Evolutionary conservation across 306 rosid genomes (phyloP).

Genomic region (Sechiopsis laciniata): DNA sequence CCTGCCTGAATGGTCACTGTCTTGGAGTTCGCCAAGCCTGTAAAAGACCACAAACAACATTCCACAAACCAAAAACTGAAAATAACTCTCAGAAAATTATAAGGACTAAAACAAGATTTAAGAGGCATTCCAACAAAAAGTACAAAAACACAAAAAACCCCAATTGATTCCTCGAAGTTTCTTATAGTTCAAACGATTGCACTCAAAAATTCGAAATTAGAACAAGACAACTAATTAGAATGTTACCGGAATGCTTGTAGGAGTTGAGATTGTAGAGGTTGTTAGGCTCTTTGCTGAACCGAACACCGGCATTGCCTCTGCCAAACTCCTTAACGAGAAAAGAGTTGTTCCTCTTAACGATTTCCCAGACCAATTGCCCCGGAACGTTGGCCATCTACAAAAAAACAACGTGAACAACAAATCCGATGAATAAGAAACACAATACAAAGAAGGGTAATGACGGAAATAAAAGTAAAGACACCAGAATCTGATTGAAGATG

Average conservation of each 20-base stretch:
- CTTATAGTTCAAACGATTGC: not conserved
- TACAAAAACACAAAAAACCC: not conserved
- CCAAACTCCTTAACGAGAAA: constrained; percentile 76
- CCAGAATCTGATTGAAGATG: not conserved
- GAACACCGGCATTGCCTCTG: constrained; percentile 57
- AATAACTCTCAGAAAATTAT: not conserved
- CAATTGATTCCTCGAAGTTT: not conserved
- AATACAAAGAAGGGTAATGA: too few relatives aligned
- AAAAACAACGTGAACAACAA: not conserved
- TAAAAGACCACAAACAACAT: not conserved
- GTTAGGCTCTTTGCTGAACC: constrained; percentile 74
- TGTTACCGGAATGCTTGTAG: constrained; percentile 65
- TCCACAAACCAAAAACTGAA: not conserved
- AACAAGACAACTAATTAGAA: not conserved
- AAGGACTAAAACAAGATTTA: not conserved
- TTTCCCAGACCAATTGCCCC: constrained; percentile 74
- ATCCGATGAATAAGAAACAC: not conserved
- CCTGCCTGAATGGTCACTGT: constrained; percentile 59
- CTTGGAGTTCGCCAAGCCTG: constrained; percentile 81
- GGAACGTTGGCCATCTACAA: constrained; percentile 61
- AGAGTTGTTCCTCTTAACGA: constrained; percentile 71
- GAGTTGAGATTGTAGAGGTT: constrained; percentile 74
- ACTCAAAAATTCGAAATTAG: not conserved
- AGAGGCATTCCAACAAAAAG: too few relatives aligned
- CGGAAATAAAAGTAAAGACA: not conserved